These are phyloP conservation scores for Magnusiomyces clavatus DNA, from an alignment of 1,139 yeast species.

Conservation along the genomic window DNA sequence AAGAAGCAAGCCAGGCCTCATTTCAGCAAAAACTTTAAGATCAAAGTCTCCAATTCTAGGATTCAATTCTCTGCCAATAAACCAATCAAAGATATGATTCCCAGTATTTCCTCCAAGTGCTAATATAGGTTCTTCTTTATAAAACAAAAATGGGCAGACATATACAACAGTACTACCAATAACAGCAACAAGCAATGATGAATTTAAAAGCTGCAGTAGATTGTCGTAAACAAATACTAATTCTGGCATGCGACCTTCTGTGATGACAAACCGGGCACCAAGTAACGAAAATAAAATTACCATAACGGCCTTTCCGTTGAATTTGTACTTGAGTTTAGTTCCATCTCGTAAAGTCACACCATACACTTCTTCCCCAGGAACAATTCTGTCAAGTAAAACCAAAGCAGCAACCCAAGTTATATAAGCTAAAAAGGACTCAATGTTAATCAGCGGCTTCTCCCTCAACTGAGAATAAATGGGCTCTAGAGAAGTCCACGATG, in stretches of 20 bases:
- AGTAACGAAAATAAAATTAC: conserved; percentile 42
- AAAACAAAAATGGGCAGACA: conserved; percentile 50
- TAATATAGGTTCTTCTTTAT: conserved; percentile 57
- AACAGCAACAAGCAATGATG: conserved; percentile 57
- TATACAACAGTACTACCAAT: conserved; percentile 60
- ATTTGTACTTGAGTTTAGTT: conserved; percentile 57
- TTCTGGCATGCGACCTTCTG: conserved; percentile 64
- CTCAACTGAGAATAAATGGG: conserved; percentile 2
- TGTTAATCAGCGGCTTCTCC: conserved; percentile 19
- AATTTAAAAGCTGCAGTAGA: conserved; percentile 55
- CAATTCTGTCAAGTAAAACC: conserved; percentile 51
- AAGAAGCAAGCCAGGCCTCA: conserved; percentile 87
- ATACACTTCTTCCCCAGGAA: conserved; percentile 63
- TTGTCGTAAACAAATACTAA: conserved; percentile 65
- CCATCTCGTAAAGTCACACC: conserved; percentile 79
- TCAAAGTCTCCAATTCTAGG: conserved; percentile 85
- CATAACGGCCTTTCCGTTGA: conserved; percentile 66
- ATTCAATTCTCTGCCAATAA: conserved; percentile 91
- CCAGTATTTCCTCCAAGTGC: conserved; percentile 87
- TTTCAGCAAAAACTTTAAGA: conserved; percentile 83
- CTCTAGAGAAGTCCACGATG: conserved; percentile 20
- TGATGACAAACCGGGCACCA: conserved; percentile 42
- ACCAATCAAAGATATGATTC: conserved; percentile 78
- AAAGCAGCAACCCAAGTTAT: conserved; percentile 66
- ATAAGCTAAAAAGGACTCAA: conserved; percentile 55